These are phyloP conservation scores for Coniferiporia sulphurascens DNA, from an alignment of 1,284 basidiomycete species.

Conservation along the genomic window DNA sequence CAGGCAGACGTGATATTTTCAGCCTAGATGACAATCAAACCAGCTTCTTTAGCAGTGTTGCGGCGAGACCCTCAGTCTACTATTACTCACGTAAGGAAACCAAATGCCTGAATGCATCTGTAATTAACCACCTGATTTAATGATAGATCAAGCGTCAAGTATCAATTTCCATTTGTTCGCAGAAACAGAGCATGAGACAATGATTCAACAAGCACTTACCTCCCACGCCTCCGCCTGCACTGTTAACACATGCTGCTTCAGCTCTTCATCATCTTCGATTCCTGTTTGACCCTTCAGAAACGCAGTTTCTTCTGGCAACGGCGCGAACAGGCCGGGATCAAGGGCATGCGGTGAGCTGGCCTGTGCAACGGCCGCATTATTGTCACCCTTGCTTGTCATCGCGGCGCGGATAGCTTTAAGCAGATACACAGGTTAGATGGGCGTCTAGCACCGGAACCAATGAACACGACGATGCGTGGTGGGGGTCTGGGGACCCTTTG, in stretches of 20 bases:
- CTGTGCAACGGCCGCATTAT: background rate
- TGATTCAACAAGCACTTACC: background rate
- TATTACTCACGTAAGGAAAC: slow-evolving; percentile 18
- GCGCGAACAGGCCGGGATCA: slow-evolving; percentile 9
- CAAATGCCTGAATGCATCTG: slow-evolving; percentile 19
- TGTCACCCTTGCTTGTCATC: background rate
- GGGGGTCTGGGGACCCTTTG: too few species aligned
- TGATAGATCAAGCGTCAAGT: background rate
- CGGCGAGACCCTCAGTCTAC: background rate
- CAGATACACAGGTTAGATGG: background rate
- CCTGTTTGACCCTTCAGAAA: slow-evolving; percentile 39
- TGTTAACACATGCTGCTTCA: slow-evolving; percentile 45
- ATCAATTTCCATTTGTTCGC: slow-evolving; percentile 16
- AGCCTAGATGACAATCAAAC: slow-evolving; percentile 28
- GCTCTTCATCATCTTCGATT: slow-evolving; percentile 34
- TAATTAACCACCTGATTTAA: slow-evolving; percentile 17
- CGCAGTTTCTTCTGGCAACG: slow-evolving; percentile 26
- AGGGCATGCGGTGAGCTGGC: background rate
- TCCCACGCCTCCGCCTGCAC: slow-evolving; percentile 16
- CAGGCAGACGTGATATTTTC: slow-evolving; percentile 37
- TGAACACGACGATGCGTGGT: too few species aligned
- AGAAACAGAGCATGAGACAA: background rate
- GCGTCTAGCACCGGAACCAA: background rate
- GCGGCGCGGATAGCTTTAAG: background rate
- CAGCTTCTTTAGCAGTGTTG: too few species aligned